A percentile compares a stretch with the other conserved stretches of the same genome.
Evolutionary conservation across 768 basidiomycete genomes (phyloP).

Genomic region (Hemileccinum rubropunctum): DNA sequence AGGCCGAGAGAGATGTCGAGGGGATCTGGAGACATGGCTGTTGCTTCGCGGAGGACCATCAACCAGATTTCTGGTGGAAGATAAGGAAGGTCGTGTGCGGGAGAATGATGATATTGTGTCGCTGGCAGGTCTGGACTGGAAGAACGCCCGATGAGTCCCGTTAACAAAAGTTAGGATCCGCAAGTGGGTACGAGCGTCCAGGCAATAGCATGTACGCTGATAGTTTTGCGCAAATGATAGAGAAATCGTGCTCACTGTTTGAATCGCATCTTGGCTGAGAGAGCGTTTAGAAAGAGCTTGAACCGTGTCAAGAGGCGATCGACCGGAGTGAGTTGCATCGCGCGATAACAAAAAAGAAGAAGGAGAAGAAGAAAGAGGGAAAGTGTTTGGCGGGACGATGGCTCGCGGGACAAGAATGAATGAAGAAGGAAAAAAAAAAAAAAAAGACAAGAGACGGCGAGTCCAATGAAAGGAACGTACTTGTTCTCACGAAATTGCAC

Average conservation of each 20-base stretch:
- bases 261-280: conserved; percentile 20
- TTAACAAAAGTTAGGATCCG: conserved; percentile 2
- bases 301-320: conserved; percentile 18
- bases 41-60: conserved; percentile 59
- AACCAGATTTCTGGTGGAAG: conserved; percentile 68
- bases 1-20: conserved; percentile 48
- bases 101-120: conserved; percentile 24
- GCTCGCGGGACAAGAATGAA: not conserved
- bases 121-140: conserved; percentile 2
- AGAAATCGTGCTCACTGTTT: conserved; percentile 15
- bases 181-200: not conserved
- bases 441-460: not conserved
- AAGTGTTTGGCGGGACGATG: not conserved
- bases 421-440: not conserved
- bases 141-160: conserved; percentile 5
- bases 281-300: conserved; percentile 10
- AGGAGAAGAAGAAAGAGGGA: not conserved
- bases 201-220: too few species aligned
- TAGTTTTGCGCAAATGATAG: too few species aligned
- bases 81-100: conserved; percentile 36
- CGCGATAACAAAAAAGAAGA: not conserved
- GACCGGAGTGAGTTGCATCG: conserved; percentile 15
- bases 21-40: conserved; percentile 41
- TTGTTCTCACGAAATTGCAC: not conserved
- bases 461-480: not conserved